Conservation (phyloP, 2,329 filamentous ascomycete species). For the Coniochaeta sp. region DNA sequence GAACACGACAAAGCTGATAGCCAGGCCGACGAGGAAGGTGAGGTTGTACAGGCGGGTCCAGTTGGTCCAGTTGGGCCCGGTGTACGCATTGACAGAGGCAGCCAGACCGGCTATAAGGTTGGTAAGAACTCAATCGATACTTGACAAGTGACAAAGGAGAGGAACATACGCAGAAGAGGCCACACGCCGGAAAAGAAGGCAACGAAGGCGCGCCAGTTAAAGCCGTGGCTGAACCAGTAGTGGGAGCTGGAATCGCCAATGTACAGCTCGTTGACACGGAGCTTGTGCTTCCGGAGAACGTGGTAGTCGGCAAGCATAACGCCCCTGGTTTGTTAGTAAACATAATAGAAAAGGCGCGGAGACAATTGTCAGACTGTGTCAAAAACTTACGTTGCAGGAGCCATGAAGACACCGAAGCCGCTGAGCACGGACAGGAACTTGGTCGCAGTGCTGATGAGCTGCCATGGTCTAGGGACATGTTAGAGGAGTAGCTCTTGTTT, state of each 20-base stretch:
- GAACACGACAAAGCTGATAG: slow-evolving; percentile 25
- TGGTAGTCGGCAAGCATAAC: slow-evolving; percentile 9
- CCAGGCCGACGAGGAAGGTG: slow-evolving; percentile 30
- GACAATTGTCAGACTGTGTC: neutral
- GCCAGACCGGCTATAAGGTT: slow-evolving; percentile 7
- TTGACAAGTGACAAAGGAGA: neutral
- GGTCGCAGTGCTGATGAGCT: slow-evolving; percentile 27
- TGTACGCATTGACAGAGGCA: slow-evolving; percentile 11
- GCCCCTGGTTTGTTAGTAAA: slow-evolving; percentile 14
- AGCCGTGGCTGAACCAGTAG: slow-evolving; percentile 8
- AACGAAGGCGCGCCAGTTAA: slow-evolving; percentile 8
- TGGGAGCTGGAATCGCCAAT: slow-evolving; percentile 4
- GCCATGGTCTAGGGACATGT: slow-evolving; percentile 29
- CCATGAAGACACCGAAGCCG: slow-evolving; percentile 32
- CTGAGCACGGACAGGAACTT: slow-evolving; percentile 20
- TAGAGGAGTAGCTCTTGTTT: slow-evolving; percentile 16
- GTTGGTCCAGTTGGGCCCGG: slow-evolving; percentile 13
- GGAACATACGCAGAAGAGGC: slow-evolving; percentile 19
- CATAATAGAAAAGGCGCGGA: slow-evolving; percentile 27
- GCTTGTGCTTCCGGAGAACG: slow-evolving; percentile 6
- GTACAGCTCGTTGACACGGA: slow-evolving; percentile 9
- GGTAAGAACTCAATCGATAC: slow-evolving; percentile 5
- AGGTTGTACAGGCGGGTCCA: slow-evolving; percentile 31
- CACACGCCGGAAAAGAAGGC: slow-evolving; percentile 13
- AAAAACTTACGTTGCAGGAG: slow-evolving; percentile 25